Evolutionary conservation across 2,329 filamentous ascomycete genomes (phyloP).

Genomic region (Curvularia spicifera): DNA sequence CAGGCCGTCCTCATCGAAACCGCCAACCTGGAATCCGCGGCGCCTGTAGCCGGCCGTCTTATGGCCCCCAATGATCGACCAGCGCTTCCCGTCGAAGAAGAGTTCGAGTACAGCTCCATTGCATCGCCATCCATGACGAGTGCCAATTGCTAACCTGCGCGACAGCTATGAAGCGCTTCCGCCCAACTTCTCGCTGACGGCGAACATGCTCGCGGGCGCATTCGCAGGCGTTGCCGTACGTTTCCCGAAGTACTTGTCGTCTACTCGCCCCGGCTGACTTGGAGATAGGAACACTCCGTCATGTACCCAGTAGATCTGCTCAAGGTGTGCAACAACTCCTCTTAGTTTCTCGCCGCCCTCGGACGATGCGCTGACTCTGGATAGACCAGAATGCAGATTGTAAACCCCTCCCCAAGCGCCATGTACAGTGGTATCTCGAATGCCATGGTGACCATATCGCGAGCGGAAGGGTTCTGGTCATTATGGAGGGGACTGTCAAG

Average conservation of each 20-base stretch:
- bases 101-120: constrained; percentile 49
- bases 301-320: constrained; percentile 99
- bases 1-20: constrained; percentile 17
- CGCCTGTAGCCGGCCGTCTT: constrained; percentile 46
- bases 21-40: constrained; percentile 47
- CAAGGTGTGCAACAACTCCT: constrained; percentile 69
- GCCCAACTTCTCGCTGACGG: constrained; percentile 88
- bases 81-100: constrained; percentile 46
- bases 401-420: constrained; percentile 80
- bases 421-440: constrained; percentile 91
- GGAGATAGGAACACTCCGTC: constrained; percentile 85
- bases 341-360: not conserved
- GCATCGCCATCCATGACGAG: constrained; percentile 7
- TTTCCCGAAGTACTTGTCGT: constrained; percentile 27
- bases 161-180: constrained; percentile 87
- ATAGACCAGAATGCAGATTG: constrained; percentile 96
- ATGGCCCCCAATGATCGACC: constrained; percentile 52
- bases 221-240: constrained; percentile 94
- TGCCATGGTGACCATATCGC: constrained; percentile 89
- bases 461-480: constrained; percentile 85
- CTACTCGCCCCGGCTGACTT: constrained; percentile 29
- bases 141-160: constrained; percentile 30
- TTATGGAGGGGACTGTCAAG: constrained; percentile 97
- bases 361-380: constrained; percentile 28
- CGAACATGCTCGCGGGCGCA: constrained; percentile 95